Conservation (phyloP, 352 stramenopile genomes). For the Globisporangium alternatum region DNA sequence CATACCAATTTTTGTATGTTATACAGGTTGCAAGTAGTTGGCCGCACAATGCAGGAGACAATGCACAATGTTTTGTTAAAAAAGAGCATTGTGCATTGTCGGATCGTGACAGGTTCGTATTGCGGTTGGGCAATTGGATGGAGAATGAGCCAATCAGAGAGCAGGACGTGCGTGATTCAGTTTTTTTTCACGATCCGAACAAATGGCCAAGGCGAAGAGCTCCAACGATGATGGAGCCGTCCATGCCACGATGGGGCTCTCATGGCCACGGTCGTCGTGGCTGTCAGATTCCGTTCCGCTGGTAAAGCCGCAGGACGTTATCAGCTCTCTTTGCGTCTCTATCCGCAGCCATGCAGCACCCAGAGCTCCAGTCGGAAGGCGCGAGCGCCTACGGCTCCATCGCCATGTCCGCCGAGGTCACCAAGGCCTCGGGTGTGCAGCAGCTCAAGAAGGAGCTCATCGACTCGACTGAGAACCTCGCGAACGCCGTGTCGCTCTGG, state of each 20-base stretch:
- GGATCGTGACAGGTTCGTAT: too few species aligned
- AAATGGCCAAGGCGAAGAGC: not conserved
- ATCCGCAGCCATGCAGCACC: constrained; percentile 18
- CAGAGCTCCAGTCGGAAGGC: constrained; percentile 35
- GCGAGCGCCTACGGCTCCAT: constrained; percentile 17
- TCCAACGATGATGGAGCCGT: constrained; percentile 10
- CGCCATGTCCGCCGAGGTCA: constrained; percentile 8
- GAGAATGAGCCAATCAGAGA: too few species aligned
- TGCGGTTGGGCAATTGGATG: too few species aligned
- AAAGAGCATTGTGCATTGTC: too few species aligned
- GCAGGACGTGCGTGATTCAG: too few species aligned
- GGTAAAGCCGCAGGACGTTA: constrained; percentile 12
- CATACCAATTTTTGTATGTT: too few species aligned
- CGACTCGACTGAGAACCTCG: not conserved
- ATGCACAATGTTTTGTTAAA: too few species aligned
- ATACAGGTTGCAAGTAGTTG: too few species aligned
- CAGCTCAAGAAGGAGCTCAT: constrained; percentile 9
- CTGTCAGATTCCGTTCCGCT: constrained; percentile 14
- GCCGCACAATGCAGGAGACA: too few species aligned
- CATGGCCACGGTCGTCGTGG: not conserved
- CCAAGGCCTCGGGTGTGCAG: not conserved
- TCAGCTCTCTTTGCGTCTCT: not conserved
- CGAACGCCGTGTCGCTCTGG: constrained; percentile 22
- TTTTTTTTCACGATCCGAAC: too few species aligned
- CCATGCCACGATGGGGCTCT: not conserved